A percentile compares a stretch with the other conserved stretches of the same genome.
Evolutionary conservation across 106 monocot genomes (phyloP).

Genomic region (Dioscorea alata): DNA sequence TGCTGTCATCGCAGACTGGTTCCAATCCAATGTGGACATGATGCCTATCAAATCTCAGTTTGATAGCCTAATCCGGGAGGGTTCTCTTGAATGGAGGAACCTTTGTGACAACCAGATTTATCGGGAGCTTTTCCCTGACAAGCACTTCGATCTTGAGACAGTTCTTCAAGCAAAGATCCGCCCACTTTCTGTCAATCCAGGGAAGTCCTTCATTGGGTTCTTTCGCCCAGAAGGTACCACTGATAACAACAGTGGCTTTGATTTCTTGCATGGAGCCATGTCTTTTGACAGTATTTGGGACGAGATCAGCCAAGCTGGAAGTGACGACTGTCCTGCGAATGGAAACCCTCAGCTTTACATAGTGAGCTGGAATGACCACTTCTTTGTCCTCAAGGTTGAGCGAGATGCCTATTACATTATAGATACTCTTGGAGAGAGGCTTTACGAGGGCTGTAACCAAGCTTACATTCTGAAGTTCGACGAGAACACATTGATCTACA

Average conservation of each 20-base stretch:
- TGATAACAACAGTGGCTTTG: conserved; percentile 37
- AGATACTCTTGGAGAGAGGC: conserved; percentile 89
- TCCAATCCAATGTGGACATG: conserved; percentile 32
- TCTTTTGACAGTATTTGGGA: conserved; percentile 91
- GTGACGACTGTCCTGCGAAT: conserved; percentile 20
- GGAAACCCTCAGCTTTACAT: conserved; percentile 46
- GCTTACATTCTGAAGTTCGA: conserved; percentile 93
- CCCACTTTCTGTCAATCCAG: conserved; percentile 36
- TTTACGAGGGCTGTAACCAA: conserved; percentile 74
- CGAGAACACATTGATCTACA: conserved; percentile 31
- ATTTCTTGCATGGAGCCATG: conserved; percentile 67
- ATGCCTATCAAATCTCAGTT: conserved; percentile 79
- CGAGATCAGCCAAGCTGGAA: conserved; percentile 36
- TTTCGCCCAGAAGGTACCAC: conserved; percentile 58
- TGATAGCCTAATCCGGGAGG: conserved; percentile 73
- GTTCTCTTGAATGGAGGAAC: conserved; percentile 76
- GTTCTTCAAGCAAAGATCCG: conserved; percentile 71
- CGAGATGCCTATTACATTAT: conserved; percentile 68
- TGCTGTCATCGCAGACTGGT: conserved; percentile 76
- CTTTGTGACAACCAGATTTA: conserved; percentile 55
- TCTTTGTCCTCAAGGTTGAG: conserved; percentile 84
- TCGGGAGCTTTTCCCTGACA: conserved; percentile 52
- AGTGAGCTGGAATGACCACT: conserved; percentile 98
- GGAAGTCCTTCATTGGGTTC: conserved; percentile 87
- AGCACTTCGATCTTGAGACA: conserved; percentile 93